A percentile compares a stretch with the other conserved stretches of the same genome.
Conservation (phyloP, 2,329 filamentous ascomycete genomes). For the Nothophoma quercina region DNA sequence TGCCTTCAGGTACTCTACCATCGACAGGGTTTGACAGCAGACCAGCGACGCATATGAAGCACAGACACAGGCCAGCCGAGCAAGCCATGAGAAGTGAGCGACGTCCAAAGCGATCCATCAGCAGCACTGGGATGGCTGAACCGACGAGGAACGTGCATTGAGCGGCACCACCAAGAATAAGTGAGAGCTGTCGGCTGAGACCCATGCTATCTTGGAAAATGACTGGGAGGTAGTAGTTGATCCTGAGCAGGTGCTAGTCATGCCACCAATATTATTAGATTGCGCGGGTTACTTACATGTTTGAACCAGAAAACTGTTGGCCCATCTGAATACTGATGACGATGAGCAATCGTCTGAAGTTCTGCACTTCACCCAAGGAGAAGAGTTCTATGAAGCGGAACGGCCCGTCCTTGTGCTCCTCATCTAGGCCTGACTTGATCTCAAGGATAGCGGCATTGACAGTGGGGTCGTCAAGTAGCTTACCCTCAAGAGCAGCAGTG, state of each 20-base stretch:
- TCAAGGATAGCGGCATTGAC: slow-evolving; percentile 53
- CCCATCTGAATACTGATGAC: slow-evolving; percentile 61
- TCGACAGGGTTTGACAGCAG: slow-evolving; percentile 25
- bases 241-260: slow-evolving; percentile 12
- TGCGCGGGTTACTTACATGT: slow-evolving; percentile 19
- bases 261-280: neutral
- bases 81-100: slow-evolving; percentile 61
- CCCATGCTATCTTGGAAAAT: slow-evolving; percentile 62
- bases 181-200: slow-evolving; percentile 57
- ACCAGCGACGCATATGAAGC: slow-evolving; percentile 12
- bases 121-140: slow-evolving; percentile 52
- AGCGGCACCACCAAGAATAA: slow-evolving; percentile 55
- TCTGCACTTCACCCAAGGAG: slow-evolving; percentile 46
- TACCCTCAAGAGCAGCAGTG: slow-evolving; percentile 55
- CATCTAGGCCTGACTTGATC: slow-evolving; percentile 54
- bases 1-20: slow-evolving; percentile 49
- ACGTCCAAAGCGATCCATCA: slow-evolving; percentile 59
- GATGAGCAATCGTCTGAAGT: slow-evolving; percentile 57
- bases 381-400: slow-evolving; percentile 49
- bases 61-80: slow-evolving; percentile 4
- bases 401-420: slow-evolving; percentile 55
- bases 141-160: slow-evolving; percentile 54
- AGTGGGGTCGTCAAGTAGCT: slow-evolving; percentile 52
- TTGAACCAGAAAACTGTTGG: slow-evolving; percentile 54
- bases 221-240: slow-evolving; percentile 45